These are phyloP conservation scores for Solidago caesia DNA, from an alignment of 129 eudicot genomes.

Conservation along the genomic window DNA sequence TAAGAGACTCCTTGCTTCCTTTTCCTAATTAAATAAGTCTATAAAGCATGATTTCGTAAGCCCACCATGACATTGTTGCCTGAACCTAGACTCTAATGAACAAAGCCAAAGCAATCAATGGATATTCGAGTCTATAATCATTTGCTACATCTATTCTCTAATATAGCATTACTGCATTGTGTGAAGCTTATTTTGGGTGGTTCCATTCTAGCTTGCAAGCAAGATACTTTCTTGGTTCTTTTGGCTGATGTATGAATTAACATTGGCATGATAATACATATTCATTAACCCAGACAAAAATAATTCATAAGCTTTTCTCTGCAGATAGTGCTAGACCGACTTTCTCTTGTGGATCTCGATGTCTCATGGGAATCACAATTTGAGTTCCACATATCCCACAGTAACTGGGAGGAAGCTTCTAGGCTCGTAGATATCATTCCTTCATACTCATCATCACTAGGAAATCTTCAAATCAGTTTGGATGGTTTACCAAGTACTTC, in stretches of 20 bases:
- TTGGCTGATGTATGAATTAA: constrained; percentile 25
- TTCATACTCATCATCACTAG: constrained; percentile 52
- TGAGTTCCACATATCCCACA: constrained; percentile 87
- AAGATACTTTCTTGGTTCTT: constrained; percentile 15
- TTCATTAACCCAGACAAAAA: neutral
- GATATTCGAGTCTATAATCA: neutral
- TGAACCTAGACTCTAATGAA: neutral
- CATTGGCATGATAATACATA: constrained; percentile 14
- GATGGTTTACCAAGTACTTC: constrained; percentile 60
- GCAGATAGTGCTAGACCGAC: constrained; percentile 89
- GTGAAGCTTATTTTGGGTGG: constrained; percentile 17
- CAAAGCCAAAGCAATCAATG: neutral
- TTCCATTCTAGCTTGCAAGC: constrained; percentile 12
- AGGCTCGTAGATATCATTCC: constrained; percentile 74
- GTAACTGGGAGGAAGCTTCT: constrained; percentile 73
- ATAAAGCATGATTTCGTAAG: no score
- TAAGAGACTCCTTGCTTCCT: neutral
- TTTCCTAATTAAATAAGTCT: neutral
- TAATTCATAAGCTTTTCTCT: constrained; percentile 24
- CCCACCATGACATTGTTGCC: neutral
- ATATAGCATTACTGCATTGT: constrained; percentile 22
- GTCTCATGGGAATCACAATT: constrained; percentile 90
- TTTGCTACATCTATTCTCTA: constrained; percentile 4
- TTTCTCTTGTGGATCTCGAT: constrained; percentile 65
- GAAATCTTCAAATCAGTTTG: constrained; percentile 73